phyloP scores from a whole-genome alignment of 805 yeast genomes.

The Saturnispora silvae region DNA sequence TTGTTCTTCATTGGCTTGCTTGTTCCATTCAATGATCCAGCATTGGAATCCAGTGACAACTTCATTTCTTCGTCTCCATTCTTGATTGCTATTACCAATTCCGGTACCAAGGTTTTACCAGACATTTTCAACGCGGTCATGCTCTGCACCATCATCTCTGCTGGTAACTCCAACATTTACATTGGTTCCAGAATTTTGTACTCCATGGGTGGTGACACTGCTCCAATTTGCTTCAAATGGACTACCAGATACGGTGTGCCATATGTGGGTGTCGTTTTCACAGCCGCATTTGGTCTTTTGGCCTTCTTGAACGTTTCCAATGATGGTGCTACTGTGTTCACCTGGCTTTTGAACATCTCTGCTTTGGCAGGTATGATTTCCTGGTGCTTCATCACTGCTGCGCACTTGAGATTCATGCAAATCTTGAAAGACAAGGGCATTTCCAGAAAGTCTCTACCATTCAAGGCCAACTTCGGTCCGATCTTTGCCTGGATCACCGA shows the following conservation, averaged over 20 bases:
- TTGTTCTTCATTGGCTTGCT: constrained; percentile 60
- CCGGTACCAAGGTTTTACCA: constrained; percentile 58
- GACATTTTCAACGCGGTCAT: constrained; percentile 65
- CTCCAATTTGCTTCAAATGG: constrained; percentile 40
- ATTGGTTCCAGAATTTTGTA: constrained; percentile 60
- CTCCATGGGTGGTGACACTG: constrained; percentile 48
- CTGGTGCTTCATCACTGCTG: constrained; percentile 55
- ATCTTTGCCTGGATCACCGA: constrained; percentile 53
- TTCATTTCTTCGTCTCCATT: constrained; percentile 57
- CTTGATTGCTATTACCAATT: constrained; percentile 56
- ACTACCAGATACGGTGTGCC: constrained; percentile 56
- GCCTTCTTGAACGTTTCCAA: constrained; percentile 49
- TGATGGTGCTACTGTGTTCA: constrained; percentile 48
- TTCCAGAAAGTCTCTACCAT: constrained; percentile 59
- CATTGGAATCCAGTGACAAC: constrained; percentile 27
- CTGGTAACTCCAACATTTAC: constrained; percentile 68
- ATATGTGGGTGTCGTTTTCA: constrained; percentile 41
- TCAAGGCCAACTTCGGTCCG: constrained; percentile 61
- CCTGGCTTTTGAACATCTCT: constrained; percentile 67
- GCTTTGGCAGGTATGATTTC: constrained; percentile 68
- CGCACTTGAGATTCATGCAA: constrained; percentile 62
- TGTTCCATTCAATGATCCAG: constrained; percentile 59
- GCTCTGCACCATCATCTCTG: constrained; percentile 57
- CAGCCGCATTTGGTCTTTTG: constrained; percentile 52
- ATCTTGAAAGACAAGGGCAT: constrained; percentile 54